Evolutionary conservation across 2,329 filamentous ascomycete genomes (phyloP), one percentile per base, ranked within the genome.

Genomic region (Alternaria consortialis): DNA sequence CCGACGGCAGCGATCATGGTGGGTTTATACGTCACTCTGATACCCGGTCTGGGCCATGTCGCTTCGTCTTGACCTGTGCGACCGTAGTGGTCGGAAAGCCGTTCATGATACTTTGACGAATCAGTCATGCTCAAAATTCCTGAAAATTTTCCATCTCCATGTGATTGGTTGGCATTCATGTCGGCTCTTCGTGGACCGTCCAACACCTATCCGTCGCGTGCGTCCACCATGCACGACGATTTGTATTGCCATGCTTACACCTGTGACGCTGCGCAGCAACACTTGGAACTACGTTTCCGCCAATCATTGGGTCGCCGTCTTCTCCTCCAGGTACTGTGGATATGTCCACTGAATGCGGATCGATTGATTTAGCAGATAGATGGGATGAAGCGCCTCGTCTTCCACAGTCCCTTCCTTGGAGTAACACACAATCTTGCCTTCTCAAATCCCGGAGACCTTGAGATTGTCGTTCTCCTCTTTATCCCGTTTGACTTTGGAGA

Each of bases 11-110:
- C 53, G 23, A 52, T 40, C 1, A 55, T 62, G 46, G 53, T 56
- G 1, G 62, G 58, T 9, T 58, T 51, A 31, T 64, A 64, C 2
- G 62, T 54, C 1, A 62, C 47, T 8, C 62, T 20, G 1, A 62
- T 47, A 3, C 62, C 62, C 4, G 58, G 15, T n/a, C 29, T 50
- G 15, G 62, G 62, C 58, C 62, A 64, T 32, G 11, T 13, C 2
- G 25, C 15, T n/a, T 34, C 20, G 27, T 2, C 15, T 2, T 31
- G 5, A 4, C 15, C 11, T 9, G n/a, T 51, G n/a, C 53, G 25
- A 6, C 55, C 62, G 12, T 58, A 62, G 36, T 64, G 58, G 40
- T 64, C 62, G 1, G 4, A 3, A 13, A 61, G 20, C 32, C 62
- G 52, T 17, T 32, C 36, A 17, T n/a, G 9, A 37, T 61, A 64